Evolutionary conservation across 495 filamentous ascomycete genomes (phyloP).

Genomic region (Neurospora tetrasperma): DNA sequence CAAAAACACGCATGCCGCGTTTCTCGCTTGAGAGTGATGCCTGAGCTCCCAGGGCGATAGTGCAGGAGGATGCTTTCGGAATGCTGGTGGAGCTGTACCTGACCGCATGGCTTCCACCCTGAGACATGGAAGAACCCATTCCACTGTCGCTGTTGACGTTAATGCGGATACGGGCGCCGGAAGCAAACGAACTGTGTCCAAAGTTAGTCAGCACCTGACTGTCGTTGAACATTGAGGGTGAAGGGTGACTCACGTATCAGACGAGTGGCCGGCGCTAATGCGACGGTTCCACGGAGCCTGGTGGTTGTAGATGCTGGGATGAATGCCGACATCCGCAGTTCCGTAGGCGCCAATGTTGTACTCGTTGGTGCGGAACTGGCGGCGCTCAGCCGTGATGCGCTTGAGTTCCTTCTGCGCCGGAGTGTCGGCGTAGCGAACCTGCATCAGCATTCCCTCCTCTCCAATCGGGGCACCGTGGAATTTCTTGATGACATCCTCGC

Average conservation of each 20-base stretch:
- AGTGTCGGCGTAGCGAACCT: conserved; percentile 94
- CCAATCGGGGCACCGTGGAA: conserved; percentile 67
- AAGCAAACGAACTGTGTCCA: conserved; percentile 16
- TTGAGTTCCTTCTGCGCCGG: conserved; percentile 93
- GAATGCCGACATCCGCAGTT: conserved; percentile 40
- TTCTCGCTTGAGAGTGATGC: background rate
- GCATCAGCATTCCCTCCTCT: conserved; percentile 65
- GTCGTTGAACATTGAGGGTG: background rate
- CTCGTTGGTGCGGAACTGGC: conserved; percentile 87
- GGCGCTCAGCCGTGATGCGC: conserved; percentile 81
- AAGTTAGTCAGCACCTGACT: conserved; percentile 5
- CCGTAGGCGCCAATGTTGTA: conserved; percentile 66
- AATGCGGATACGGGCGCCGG: conserved; percentile 15
- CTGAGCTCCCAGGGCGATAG: background rate
- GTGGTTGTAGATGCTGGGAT: conserved; percentile 31
- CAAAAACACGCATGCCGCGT: background rate
- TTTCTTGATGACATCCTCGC: conserved; percentile 71
- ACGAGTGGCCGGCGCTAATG: conserved; percentile 10
- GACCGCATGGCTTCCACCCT: conserved; percentile 9
- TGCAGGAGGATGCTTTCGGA: background rate
- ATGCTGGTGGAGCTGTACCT: conserved; percentile 17
- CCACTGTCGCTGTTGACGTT: conserved; percentile 9
- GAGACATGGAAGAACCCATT: conserved; percentile 8
- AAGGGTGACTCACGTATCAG: conserved; percentile 13
- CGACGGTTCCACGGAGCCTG: conserved; percentile 26